Evolutionary conservation across 2,329 filamentous ascomycete genomes (phyloP).

Genomic region (Pestalotiopsis fici): DNA sequence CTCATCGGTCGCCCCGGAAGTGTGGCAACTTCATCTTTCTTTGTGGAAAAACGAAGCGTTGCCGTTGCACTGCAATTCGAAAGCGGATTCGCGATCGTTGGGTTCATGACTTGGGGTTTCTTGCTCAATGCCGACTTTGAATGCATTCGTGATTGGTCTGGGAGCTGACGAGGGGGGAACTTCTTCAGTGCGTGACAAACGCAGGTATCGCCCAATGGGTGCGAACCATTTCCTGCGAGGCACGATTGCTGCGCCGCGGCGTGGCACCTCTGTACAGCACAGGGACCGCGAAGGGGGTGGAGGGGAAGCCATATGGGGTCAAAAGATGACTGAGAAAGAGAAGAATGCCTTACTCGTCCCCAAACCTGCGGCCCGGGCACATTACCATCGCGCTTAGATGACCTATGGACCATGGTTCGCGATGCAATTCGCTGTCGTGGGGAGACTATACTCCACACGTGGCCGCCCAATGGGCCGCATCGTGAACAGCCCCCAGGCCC

Average conservation of each 20-base stretch:
- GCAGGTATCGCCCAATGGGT: not conserved
- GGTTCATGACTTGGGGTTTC: not conserved
- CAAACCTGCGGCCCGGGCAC: not conserved
- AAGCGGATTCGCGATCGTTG: not conserved
- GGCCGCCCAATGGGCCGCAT: not conserved
- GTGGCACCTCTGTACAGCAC: no score
- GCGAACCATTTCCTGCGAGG: not conserved
- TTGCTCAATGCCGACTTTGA: not conserved
- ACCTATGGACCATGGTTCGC: not conserved
- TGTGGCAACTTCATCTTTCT: no score
- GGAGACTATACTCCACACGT: not conserved
- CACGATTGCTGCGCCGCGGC: not conserved
- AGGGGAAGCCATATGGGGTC: not conserved
- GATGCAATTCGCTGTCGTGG: conserved; percentile 4
- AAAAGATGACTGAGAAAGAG: not conserved
- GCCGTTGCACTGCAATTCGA: not conserved
- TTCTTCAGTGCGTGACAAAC: not conserved
- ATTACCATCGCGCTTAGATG: conserved; percentile 1
- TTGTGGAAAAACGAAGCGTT: not conserved
- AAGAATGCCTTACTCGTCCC: not conserved
- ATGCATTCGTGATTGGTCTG: not conserved
- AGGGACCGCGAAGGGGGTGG: not conserved
- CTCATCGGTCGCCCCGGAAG: no score
- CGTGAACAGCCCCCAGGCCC: not conserved
- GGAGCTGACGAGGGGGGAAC: not conserved